Evolutionary conservation across 2,329 filamentous ascomycete species (phyloP).

Genomic region (Macrophomina phaseolina): DNA sequence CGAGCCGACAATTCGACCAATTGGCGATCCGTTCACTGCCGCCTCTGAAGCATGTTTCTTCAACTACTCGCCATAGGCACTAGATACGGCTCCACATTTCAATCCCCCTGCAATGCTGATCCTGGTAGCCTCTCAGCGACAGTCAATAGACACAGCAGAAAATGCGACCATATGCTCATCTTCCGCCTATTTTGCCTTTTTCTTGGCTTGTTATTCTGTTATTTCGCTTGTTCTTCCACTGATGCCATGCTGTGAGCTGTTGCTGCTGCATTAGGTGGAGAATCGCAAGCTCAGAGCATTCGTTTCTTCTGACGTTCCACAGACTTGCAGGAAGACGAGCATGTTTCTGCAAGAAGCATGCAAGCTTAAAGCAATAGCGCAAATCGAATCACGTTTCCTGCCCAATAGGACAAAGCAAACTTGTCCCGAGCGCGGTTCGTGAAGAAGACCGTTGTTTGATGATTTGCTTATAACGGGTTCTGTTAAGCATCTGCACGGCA

Average conservation of each 20-base stretch:
- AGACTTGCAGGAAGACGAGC: background rate
- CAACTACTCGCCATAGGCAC: background rate
- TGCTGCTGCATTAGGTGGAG: background rate
- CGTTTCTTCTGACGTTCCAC: background rate
- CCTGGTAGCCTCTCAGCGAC: background rate
- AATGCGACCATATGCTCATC: background rate
- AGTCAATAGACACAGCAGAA: background rate
- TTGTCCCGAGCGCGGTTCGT: background rate
- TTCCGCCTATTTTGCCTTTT: background rate
- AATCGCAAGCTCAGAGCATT: background rate
- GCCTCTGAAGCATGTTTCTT: slow-evolving; percentile 14
- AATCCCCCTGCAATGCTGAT: background rate
- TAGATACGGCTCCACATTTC: slow-evolving; percentile 11
- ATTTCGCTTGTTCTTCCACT: slow-evolving; percentile 1
- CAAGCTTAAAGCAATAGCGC: background rate
- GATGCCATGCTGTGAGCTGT: background rate
- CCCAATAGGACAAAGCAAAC: background rate
- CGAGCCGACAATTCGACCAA: background rate
- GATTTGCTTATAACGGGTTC: background rate
- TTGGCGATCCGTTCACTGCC: background rate
- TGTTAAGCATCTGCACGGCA: background rate
- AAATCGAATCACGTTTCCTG: background rate
- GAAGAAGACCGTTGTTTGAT: background rate
- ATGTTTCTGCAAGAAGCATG: slow-evolving; percentile 11
- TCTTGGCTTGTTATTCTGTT: background rate